phyloP scores from a whole-genome alignment of 768 basidiomycete genomes.

The Lactifluus hygrophoroides region DNA sequence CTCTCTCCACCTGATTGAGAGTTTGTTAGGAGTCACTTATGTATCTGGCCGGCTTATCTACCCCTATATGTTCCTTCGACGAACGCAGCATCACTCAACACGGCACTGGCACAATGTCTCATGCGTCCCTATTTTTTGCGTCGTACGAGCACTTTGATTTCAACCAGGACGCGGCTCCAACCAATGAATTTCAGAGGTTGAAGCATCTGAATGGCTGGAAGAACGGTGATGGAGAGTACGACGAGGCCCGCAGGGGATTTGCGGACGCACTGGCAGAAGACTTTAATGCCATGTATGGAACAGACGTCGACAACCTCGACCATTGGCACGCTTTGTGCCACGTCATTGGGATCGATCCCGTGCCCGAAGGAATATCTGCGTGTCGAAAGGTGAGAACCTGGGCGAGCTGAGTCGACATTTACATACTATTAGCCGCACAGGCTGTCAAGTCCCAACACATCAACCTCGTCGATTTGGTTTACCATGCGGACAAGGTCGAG shows the following conservation, averaged over 20 bases:
- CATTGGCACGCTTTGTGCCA: conserved; percentile 17
- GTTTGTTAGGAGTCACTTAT: background rate
- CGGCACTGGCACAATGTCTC: too few species aligned
- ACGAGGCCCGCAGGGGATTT: background rate
- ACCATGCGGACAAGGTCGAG: background rate
- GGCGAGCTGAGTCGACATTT: background rate
- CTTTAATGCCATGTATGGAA: conserved; percentile 21
- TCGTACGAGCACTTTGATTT: conserved; percentile 12
- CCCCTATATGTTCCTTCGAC: background rate
- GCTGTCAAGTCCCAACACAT: conserved; percentile 13
- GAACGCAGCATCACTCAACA: too few species aligned
- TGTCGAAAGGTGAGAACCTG: conserved; percentile 1
- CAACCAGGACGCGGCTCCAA: conserved; percentile 4
- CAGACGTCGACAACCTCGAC: conserved; percentile 12
- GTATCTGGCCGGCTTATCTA: background rate
- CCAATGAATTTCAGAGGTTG: conserved; percentile 11
- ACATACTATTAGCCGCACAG: background rate
- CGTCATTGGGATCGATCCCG: conserved; percentile 11
- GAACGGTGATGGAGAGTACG: background rate
- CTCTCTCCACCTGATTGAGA: too few species aligned
- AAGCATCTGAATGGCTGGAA: background rate
- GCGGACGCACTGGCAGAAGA: conserved; percentile 11
- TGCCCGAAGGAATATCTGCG: background rate
- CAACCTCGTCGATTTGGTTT: conserved; percentile 16
- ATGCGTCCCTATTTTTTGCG: conserved; percentile 15